phyloP scores from a whole-genome alignment of 306 rosid species.

The Cicer pinnatifidum region DNA sequence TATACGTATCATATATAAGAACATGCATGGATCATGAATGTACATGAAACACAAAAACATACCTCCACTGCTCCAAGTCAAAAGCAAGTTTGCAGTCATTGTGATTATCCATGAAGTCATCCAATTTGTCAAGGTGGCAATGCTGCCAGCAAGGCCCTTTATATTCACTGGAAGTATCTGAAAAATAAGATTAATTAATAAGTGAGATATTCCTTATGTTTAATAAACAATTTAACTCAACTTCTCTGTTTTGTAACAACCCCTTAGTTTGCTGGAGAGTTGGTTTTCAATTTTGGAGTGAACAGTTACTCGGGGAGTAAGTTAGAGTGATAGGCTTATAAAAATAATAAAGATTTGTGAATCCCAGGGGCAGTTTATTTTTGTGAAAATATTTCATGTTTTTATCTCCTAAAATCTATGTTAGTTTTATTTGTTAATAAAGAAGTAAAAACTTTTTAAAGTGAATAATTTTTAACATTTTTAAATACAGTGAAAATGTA shows the following conservation, averaged over 20 bases:
- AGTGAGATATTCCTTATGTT: constrained; percentile 1
- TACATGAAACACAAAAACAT: neutral
- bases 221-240: neutral
- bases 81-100: constrained; percentile 77
- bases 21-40: neutral
- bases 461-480: no score
- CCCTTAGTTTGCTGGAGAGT: neutral
- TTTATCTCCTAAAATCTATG: no score
- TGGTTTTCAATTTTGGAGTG: neutral
- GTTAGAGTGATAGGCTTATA: no score
- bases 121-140: constrained; percentile 75
- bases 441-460: no score
- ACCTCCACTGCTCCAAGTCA: constrained; percentile 77
- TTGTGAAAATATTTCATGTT: no score
- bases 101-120: constrained; percentile 61
- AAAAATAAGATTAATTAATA: constrained; percentile 38
- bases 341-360: no score
- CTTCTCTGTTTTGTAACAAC: constrained; percentile 4
- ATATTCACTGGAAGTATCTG: constrained; percentile 81
- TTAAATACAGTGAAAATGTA: no score
- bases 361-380: no score
- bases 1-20: no score
- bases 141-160: constrained; percentile 78
- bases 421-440: no score
- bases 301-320: no score